Evolutionary conservation across 306 rosid species (phyloP).

Genomic region (Rosa multiflora): DNA sequence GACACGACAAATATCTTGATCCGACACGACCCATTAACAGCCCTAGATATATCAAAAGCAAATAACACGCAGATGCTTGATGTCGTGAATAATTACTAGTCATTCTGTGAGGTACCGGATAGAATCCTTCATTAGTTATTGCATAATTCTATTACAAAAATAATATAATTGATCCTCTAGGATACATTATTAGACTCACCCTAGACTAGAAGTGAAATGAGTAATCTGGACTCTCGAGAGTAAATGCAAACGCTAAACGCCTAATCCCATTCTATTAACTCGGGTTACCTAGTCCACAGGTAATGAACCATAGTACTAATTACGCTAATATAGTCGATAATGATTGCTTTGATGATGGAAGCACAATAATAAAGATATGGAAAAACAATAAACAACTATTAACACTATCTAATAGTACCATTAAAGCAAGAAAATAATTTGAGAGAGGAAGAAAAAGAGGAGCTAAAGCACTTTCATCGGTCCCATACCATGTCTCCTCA

Average conservation of each 20-base stretch:
- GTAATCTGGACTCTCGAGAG: not conserved
- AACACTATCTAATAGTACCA: constrained; percentile 42
- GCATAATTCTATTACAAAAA: not conserved
- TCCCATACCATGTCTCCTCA: constrained; percentile 60
- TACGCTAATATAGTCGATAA: constrained; percentile 31
- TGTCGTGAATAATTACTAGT: not conserved
- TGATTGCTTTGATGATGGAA: constrained; percentile 44
- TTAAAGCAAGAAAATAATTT: constrained; percentile 50
- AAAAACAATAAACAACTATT: constrained; percentile 30
- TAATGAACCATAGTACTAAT: constrained; percentile 19
- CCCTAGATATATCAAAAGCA: no score
- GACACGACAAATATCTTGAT: no score
- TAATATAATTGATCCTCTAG: not conserved
- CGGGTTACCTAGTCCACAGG: constrained; percentile 7
- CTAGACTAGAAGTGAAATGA: not conserved
- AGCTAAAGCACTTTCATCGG: constrained; percentile 47
- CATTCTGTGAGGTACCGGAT: not conserved
- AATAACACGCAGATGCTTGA: not conserved
- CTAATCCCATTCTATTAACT: constrained; percentile 8
- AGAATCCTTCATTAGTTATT: not conserved
- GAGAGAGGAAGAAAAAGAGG: constrained; percentile 40
- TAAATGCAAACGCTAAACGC: constrained; percentile 14
- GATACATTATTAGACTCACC: not conserved
- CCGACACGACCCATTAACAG: no score
- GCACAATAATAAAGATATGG: constrained; percentile 32